Base-by-base conservation (phyloP, 148 eudicot genomes). In the Rhododendron molle region DNA sequence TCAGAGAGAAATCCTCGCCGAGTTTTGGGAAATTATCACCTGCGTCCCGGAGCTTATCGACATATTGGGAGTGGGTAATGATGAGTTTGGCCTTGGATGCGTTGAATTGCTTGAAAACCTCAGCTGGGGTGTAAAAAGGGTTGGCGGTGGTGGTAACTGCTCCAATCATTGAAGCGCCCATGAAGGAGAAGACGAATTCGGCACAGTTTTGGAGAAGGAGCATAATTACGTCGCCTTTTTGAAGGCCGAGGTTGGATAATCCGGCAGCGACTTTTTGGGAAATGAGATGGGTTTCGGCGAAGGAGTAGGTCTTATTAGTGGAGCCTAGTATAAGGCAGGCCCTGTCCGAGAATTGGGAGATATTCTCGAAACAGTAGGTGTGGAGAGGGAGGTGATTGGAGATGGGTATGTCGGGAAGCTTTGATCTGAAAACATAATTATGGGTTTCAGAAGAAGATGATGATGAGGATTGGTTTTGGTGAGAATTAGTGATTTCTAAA, bases 81-180 rank as follows among this genome's bases (percentile, higher is more conserved):
- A 95, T 85, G 2, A 94, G 23, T 81, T 91, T 94, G 0, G 98
- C 83, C 0, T 84, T 76, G 18, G 97, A 93, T 3, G 86, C 65
- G 0, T 62, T 32, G 28, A 94, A 78, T 62, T 95, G 98, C 81
- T 94, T 95, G 88, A 90, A 90, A 90, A 89, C 40, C 88, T 46
- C 60, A n/a, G 34, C 54, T 2, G 96, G 5, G 9, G 98, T 95
- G 87, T 92, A 94, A 85, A 90, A 94, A 0, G 97, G 98, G 65
- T 95, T 95, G 1, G 96, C 98, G 3, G 94, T 89, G 62, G 98
- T 95, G 8, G 90, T 77, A 11, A 94, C 88, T 0, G 95, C 98
- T 0, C 98, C 98, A 76, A 95, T 91, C 94, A 94, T 94, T 43
- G 98, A 95, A 0, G 96, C 95, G 0, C 91, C 98, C 54, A 94